phyloP scores from a whole-genome alignment of 768 basidiomycete species.

The Termitomyces sp. region DNA sequence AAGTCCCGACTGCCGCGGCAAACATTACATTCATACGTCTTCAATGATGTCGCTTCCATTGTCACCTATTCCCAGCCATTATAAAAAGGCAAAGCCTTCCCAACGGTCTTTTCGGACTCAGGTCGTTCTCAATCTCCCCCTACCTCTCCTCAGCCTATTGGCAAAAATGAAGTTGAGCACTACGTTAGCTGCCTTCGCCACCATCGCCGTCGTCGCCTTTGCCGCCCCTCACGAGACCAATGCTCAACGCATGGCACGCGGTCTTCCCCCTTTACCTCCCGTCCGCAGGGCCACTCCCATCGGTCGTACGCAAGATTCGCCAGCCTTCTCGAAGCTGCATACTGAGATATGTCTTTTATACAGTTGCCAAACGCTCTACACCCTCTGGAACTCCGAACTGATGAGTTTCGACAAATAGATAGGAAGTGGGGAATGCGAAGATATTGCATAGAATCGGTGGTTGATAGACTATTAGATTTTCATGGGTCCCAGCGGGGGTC shows the following conservation, averaged over 20 bases:
- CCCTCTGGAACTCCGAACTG: too few species aligned
- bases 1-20: neutral
- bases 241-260: constrained; percentile 45
- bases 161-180: constrained; percentile 35
- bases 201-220: constrained; percentile 30
- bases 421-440: too few species aligned
- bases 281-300: constrained; percentile 28
- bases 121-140: too few species aligned
- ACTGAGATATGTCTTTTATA: neutral
- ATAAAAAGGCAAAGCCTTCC: too few species aligned
- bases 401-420: too few species aligned
- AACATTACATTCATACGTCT: constrained; percentile 8
- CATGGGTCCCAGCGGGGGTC: too few species aligned
- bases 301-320: constrained; percentile 19
- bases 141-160: constrained; percentile 4
- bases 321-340: too few species aligned
- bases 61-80: too few species aligned
- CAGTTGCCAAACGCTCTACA: constrained; percentile 27
- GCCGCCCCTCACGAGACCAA: constrained; percentile 38
- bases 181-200: constrained; percentile 29
- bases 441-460: too few species aligned
- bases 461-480: too few species aligned
- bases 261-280: constrained; percentile 43
- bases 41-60: neutral
- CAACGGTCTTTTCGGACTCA: too few species aligned